Conservation (phyloP, 495 filamentous ascomycete species). For the Penicillium verhagenii region DNA sequence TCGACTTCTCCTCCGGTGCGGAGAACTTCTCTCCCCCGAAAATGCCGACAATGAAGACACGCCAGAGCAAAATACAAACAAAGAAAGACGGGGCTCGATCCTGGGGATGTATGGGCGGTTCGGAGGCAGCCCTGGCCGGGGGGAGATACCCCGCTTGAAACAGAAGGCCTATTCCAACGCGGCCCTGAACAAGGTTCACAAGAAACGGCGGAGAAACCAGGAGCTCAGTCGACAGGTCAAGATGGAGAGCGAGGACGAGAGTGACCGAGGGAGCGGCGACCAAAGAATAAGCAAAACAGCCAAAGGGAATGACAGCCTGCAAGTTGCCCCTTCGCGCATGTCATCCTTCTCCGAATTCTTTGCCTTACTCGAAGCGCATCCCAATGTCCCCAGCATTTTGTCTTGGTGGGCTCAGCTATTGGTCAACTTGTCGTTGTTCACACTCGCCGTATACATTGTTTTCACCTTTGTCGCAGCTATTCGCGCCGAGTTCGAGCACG, state of each 20-base stretch:
- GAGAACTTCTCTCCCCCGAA: constrained; percentile 76
- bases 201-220: constrained; percentile 49
- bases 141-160: constrained; percentile 53
- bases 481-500: constrained; percentile 70
- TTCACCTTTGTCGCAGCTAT: constrained; percentile 70
- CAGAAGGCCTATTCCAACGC: constrained; percentile 54
- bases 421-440: constrained; percentile 73
- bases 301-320: constrained; percentile 6
- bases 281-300: constrained; percentile 18
- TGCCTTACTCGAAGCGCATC: constrained; percentile 70
- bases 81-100: constrained; percentile 46
- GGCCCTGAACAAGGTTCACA: constrained; percentile 52
- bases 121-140: constrained; percentile 54
- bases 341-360: constrained; percentile 59
- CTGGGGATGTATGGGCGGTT: constrained; percentile 46
- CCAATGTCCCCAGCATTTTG: constrained; percentile 79
- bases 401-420: constrained; percentile 80
- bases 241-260: constrained; percentile 57
- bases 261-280: constrained; percentile 54
- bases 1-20: constrained; percentile 74
- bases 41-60: constrained; percentile 69
- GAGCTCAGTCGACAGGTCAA: constrained; percentile 43
- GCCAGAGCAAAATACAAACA: constrained; percentile 55
- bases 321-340: constrained; percentile 14
- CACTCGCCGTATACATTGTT: constrained; percentile 65